These are phyloP conservation scores for Aurinia saxatilis DNA, from an alignment of 345 rosid genomes.

Conservation along the genomic window DNA sequence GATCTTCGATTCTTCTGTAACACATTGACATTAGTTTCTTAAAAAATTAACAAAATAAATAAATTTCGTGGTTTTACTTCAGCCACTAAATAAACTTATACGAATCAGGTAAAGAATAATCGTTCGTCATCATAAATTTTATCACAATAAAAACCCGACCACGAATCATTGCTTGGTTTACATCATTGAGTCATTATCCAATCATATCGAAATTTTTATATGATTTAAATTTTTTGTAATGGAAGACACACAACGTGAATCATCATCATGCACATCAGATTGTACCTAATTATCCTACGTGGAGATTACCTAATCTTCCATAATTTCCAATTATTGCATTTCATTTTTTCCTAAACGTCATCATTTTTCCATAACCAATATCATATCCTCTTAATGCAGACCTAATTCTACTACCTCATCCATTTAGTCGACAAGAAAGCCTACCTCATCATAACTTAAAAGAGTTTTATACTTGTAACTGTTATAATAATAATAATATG, in stretches of 20 bases:
- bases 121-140: background rate
- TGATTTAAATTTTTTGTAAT: too few species aligned
- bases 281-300: conserved; percentile 19
- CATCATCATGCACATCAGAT: conserved; percentile 18
- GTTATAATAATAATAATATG: too few species aligned
- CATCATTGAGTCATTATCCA: conserved; percentile 19
- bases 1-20: too few species aligned
- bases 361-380: background rate
- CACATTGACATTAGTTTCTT: too few species aligned
- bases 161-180: background rate
- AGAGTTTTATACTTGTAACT: too few species aligned
- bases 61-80: background rate
- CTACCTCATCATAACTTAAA: background rate
- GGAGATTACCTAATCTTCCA: conserved; percentile 16
- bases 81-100: background rate
- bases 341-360: background rate
- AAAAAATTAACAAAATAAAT: too few species aligned
- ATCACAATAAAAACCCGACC: background rate
- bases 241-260: background rate
- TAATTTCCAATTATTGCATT: conserved; percentile 7
- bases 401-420: background rate
- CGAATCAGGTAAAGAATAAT: background rate
- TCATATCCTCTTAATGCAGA: background rate
- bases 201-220: background rate
- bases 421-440: too few species aligned